Conservation (phyloP, 805 yeast species). For the Ogataea salicorniae region DNA sequence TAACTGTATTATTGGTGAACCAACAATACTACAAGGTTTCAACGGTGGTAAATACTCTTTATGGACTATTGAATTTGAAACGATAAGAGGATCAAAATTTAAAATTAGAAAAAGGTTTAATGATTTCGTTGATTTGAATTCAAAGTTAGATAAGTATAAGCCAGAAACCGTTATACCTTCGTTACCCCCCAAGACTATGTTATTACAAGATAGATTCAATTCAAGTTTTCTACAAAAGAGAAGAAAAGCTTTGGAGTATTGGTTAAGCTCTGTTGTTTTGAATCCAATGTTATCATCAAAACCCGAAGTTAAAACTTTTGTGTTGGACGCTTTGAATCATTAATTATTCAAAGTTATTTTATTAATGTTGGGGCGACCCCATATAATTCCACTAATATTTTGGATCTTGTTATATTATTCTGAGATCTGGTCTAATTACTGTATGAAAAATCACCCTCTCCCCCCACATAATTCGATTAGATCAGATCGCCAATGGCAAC, state of each 20-base stretch:
- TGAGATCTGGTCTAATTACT: no score
- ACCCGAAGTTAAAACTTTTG: conserved; percentile 36
- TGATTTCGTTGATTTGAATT: conserved; percentile 52
- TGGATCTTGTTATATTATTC: no score
- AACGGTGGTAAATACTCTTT: conserved; percentile 25
- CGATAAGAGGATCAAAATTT: conserved; percentile 34
- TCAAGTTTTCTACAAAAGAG: conserved; percentile 47
- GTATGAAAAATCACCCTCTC: no score
- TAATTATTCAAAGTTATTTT: not conserved
- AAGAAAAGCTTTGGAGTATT: conserved; percentile 54
- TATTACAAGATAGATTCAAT: conserved; percentile 23
- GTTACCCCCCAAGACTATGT: conserved; percentile 45
- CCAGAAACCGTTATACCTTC: conserved; percentile 36
- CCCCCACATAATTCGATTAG: no score
- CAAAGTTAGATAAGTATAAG: conserved; percentile 35
- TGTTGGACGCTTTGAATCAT: conserved; percentile 12
- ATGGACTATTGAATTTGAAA: conserved; percentile 27
- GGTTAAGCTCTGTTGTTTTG: conserved; percentile 48
- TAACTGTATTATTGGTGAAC: conserved; percentile 28
- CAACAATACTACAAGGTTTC: conserved; percentile 25
- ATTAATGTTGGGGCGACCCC: not conserved
- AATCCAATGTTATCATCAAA: conserved; percentile 41
- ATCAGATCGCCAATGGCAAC: no score
- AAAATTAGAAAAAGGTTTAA: conserved; percentile 55
- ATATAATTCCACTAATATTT: not conserved